Percentiles rank a stretch among this genome's conserved stretches.
phyloP scores from a whole-genome alignment of 768 basidiomycete species.

The Dictyophora rubrovolvata region DNA sequence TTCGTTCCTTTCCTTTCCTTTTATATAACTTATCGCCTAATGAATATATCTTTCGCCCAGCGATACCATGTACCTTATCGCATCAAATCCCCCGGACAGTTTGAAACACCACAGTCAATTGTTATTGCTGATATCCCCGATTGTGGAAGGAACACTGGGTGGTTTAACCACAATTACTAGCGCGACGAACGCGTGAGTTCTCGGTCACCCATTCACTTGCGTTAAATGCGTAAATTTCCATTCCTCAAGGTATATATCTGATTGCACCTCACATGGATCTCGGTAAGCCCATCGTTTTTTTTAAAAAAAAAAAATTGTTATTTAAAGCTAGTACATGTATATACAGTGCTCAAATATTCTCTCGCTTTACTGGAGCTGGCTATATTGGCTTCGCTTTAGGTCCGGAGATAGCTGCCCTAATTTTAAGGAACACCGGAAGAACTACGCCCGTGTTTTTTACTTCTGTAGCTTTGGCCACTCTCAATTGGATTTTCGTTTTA shows the following conservation, averaged over 20 bases:
- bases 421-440: constrained; percentile 36
- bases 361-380: constrained; percentile 62
- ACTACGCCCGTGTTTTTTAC: constrained; percentile 47
- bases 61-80: constrained; percentile 71
- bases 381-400: constrained; percentile 72
- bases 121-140: constrained; percentile 66
- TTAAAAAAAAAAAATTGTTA: too few species aligned
- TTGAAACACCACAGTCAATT: constrained; percentile 58
- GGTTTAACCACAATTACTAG: constrained; percentile 60
- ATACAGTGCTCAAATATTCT: constrained; percentile 39
- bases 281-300: constrained; percentile 16
- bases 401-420: constrained; percentile 53
- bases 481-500: constrained; percentile 48
- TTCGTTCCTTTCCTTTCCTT: constrained; percentile 35
- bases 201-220: constrained; percentile 18
- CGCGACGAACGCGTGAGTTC: constrained; percentile 43
- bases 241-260: constrained; percentile 40
- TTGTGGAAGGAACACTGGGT: constrained; percentile 72
- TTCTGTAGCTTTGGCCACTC: constrained; percentile 31
- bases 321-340: neutral
- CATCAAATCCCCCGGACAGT: constrained; percentile 52
- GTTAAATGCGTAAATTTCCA: constrained; percentile 13
- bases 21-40: neutral
- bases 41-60: constrained; percentile 28
- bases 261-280: constrained; percentile 76